Evolutionary conservation across 1,139 yeast genomes (phyloP), one percentile per base, ranked within the genome.

Genomic region (Lodderomyces metapsilosis): DNA sequence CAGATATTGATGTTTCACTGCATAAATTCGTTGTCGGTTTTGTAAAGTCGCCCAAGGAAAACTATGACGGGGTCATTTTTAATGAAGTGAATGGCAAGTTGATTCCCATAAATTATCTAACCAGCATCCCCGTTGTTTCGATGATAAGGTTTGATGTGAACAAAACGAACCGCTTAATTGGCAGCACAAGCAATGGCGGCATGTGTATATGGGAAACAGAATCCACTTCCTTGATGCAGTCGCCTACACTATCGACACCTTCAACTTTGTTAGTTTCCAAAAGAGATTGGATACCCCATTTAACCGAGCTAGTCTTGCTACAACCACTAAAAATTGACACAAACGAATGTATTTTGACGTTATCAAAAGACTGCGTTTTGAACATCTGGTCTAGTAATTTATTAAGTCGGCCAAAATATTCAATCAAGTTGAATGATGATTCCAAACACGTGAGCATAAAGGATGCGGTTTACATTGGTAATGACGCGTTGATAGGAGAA

Each of bases 21-120:
- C 61, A 62, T 40, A 63, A 58, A 13, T 15, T 37, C 4, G 36
- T 31, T 9, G 36, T 37, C 13, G 10, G 36, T 9, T 37, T 31
- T 23, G 17, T 22, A 30, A 28, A 30, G 11, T 31, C 40, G 5
- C 5, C 16, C 11, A 10, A 21, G n/a, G 32, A 23, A 2, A 20
- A 34, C 13, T 37, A 38, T 30, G 66, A 75, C 56, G 78, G 65
- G 13, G 63, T 55, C 48, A 60, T 62, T 42, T 69, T 57, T 56
- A 62, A 52, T 50, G 59, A 34, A 22, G 30, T 34, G 5, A 9
- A 42, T 11, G 43, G 54, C 4, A 16, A 8, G 25, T 34, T 17
- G 22, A 18, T 30, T 24, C 82, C 85, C 0, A 86, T 81, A 49
- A 73, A 64, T 52, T 67, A 70, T 32, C 68, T 82, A 38, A 62